Base-by-base conservation (phyloP, 441 rosid genomes). In the Jatropha multifida region DNA sequence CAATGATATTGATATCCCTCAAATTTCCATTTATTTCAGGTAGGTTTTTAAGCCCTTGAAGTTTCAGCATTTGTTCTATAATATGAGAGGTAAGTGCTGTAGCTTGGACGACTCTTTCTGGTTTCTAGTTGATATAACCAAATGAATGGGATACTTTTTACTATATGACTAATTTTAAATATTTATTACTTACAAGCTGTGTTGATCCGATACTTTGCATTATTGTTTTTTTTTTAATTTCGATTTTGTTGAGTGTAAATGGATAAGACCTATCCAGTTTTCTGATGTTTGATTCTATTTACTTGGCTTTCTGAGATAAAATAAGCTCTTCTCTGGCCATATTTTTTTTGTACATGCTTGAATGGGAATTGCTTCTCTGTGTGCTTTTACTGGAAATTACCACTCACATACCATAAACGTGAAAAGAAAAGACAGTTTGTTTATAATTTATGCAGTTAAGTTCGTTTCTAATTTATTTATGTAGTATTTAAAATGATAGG, bases 1-100 rank as follows among this genome's bases (percentile, higher is more conserved):
- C 86, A 90, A 91, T 56, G 96, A 93, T 64, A 85, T 91, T 5
- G 96, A 93, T 77, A 91, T 93, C 76, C 97, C 97, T 44, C 93
- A 80, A 60, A 75, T 93, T 40, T 90, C 97, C 27, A 81, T 93
- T 76, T 91, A 91, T 64, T 93, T 89, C 79, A 76, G 88, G 46
- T 92, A 84, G 83, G 75, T 74, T 32, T 63, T 17, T 32, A 32
- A 32, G 48, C 67, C 40, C n/a, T 69, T 46, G 52, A 13, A 44
- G 46, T 20, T 59, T 42, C 32, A 49, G 78, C 82, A 68, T 69
- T 66, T 72, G 77, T 61, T 76, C 59, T 42, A 32, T 69, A 68
- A 79, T 73, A 61, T 44, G 71, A 69, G 62, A 63, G 61, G 11
- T 15, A n/a, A 58, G 68, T 41, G 52, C 51, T 74, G 26, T 56